Percentiles rank a stretch among this genome's conserved stretches.
These are phyloP conservation scores for Mortierella alpina DNA, from an alignment of 192 early-diverging fungal species.

Conservation along the genomic window DNA sequence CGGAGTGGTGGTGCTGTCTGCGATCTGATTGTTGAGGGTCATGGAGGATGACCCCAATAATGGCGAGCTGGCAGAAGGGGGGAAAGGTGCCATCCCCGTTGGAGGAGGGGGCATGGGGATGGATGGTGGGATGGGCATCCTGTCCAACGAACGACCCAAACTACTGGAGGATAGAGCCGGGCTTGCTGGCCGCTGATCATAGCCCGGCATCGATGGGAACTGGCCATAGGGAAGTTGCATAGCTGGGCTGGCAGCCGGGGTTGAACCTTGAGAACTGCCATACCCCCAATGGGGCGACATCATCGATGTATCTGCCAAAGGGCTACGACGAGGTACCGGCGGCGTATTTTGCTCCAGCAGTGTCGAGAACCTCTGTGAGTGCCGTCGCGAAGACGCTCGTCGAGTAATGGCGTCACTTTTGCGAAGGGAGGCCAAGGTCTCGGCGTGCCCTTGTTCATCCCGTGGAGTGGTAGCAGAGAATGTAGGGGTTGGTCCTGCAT, in stretches of 20 bases:
- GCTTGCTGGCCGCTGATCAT: background rate
- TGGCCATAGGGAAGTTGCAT: background rate
- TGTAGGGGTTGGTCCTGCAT: conserved; percentile 6
- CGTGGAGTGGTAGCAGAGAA: conserved; percentile 12
- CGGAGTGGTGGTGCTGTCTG: too few species aligned
- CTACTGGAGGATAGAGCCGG: conserved; percentile 10
- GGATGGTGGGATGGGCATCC: conserved; percentile 7
- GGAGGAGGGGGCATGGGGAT: background rate
- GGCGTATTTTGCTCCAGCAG: conserved; percentile 40
- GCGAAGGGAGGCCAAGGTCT: conserved; percentile 31
- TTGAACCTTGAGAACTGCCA: background rate
- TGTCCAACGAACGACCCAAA: conserved; percentile 2
- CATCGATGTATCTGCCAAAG: background rate
- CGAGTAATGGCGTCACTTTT: conserved; percentile 45
- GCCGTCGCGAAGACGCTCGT: conserved; percentile 43
- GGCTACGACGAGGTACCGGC: conserved; percentile 32
- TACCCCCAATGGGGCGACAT: conserved; percentile 17
- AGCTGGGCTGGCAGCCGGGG: background rate
- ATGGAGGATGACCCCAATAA: conserved; percentile 7
- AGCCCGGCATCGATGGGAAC: conserved; percentile 1
- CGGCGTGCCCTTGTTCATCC: conserved; percentile 23
- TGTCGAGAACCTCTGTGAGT: conserved; percentile 49
- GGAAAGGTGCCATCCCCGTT: background rate
- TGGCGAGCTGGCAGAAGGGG: conserved; percentile 1
- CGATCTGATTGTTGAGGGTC: background rate